These are phyloP conservation scores for Nymphaea thermarum DNA, from an alignment of 164 flowering plant genomes.

Conservation along the genomic window DNA sequence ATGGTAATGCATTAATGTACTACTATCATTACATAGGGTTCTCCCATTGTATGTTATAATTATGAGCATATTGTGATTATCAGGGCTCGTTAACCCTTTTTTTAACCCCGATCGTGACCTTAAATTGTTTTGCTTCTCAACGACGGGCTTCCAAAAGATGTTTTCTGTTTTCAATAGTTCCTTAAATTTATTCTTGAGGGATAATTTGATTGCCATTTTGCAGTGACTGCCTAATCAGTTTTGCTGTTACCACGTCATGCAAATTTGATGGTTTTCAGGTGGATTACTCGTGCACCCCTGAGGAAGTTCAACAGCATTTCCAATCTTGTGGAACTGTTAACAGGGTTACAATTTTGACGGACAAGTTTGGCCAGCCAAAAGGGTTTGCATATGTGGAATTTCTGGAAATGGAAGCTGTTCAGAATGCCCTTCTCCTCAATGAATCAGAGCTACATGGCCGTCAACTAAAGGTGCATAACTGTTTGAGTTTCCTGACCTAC, in stretches of 20 bases:
- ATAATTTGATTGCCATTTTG: neutral
- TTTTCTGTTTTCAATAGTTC: too few relatives aligned
- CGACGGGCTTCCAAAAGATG: neutral
- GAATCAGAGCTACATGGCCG: conserved; percentile 12
- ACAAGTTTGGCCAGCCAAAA: conserved; percentile 11
- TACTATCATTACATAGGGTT: too few relatives aligned
- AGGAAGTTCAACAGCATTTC: conserved; percentile 14
- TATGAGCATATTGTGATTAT: too few relatives aligned
- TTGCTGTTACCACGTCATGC: neutral
- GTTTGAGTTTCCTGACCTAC: neutral
- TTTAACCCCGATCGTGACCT: too few relatives aligned
- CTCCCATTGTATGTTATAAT: too few relatives aligned
- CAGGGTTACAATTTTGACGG: conserved; percentile 9
- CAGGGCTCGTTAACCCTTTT: too few relatives aligned
- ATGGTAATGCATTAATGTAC: too few relatives aligned
- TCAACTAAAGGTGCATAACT: conserved; percentile 6
- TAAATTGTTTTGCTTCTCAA: neutral
- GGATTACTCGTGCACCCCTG: conserved; percentile 13
- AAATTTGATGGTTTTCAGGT: conserved; percentile 1
- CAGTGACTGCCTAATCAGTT: neutral
- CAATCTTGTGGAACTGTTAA: conserved; percentile 13
- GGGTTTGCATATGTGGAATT: conserved; percentile 13
- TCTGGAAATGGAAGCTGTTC: conserved; percentile 10
- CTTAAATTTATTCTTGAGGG: neutral
- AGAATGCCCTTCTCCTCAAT: conserved; percentile 10